These are phyloP conservation scores for Cytospora piceae DNA, from an alignment of 2,329 filamentous ascomycete genomes.

Conservation along the genomic window DNA sequence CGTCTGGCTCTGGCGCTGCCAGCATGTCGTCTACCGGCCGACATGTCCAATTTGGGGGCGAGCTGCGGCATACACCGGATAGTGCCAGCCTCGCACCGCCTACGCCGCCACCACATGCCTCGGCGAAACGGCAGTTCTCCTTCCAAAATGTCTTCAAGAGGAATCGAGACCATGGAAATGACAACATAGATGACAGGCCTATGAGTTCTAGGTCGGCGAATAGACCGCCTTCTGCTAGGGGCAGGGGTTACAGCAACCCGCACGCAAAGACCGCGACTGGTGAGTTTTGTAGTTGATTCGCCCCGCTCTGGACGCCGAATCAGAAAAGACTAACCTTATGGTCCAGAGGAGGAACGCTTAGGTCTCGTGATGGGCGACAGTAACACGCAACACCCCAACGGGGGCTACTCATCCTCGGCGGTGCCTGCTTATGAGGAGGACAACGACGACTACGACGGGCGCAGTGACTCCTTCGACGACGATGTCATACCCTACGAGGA, in stretches of 20 bases:
- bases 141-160: constrained; percentile 84
- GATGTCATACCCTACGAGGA: constrained; percentile 37
- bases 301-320: background rate
- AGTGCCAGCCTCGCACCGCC: constrained; percentile 55
- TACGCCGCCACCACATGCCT: constrained; percentile 57
- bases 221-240: constrained; percentile 39
- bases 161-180: constrained; percentile 42
- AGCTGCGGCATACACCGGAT: constrained; percentile 43
- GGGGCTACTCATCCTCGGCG: constrained; percentile 36
- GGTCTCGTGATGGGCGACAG: constrained; percentile 80
- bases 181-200: constrained; percentile 31
- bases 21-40: constrained; percentile 46
- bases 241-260: constrained; percentile 47
- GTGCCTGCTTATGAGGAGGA: constrained; percentile 44
- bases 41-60: constrained; percentile 53
- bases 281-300: background rate
- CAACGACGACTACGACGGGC: constrained; percentile 39
- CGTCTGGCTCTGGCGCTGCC: constrained; percentile 47
- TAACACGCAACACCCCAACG: constrained; percentile 53
- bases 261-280: constrained; percentile 59
- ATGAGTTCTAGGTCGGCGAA: constrained; percentile 40
- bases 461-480: constrained; percentile 36
- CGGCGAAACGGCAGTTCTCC: constrained; percentile 79
- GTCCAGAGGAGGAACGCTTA: constrained; percentile 75
- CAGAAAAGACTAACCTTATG: background rate